Evolutionary conservation across 139 green algal species (phyloP).

Genomic region (Pseudopediastrum boryanum): DNA sequence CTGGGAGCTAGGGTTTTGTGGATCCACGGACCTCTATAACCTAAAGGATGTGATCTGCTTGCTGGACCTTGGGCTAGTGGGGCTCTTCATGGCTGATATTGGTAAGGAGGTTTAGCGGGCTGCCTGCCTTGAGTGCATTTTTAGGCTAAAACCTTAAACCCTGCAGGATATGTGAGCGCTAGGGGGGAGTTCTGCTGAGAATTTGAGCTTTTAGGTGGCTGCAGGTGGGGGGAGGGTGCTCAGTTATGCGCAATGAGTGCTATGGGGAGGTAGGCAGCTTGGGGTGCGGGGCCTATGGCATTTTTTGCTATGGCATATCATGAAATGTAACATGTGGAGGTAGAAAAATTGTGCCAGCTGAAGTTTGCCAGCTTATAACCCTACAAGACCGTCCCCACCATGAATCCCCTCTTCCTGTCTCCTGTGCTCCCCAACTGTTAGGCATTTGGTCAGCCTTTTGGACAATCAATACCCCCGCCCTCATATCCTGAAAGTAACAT

Average conservation of each 20-base stretch:
- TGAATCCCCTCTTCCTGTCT: too few relatives aligned
- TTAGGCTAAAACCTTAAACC: not conserved
- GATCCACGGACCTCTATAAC: not conserved
- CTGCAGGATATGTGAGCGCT: not conserved
- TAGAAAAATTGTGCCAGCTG: too few relatives aligned
- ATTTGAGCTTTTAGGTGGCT: not conserved
- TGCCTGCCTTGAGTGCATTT: not conserved
- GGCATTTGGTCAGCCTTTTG: too few relatives aligned
- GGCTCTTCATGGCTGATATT: conserved; percentile 27
- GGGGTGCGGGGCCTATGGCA: not conserved
- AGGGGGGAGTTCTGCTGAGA: not conserved
- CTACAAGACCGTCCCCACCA: too few relatives aligned
- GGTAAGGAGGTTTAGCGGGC: not conserved
- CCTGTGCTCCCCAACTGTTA: too few relatives aligned
- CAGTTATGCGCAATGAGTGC: not conserved
- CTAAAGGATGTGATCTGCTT: not conserved
- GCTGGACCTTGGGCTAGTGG: conserved; percentile 20
- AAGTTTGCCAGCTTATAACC: too few relatives aligned
- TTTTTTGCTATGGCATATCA: too few relatives aligned
- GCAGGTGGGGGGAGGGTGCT: not conserved
- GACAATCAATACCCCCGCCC: too few relatives aligned
- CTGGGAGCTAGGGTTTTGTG: conserved; percentile 29
- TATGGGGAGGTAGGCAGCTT: not conserved
- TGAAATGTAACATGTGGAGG: too few relatives aligned
- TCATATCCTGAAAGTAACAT: too few relatives aligned